A percentile compares a stretch with the other conserved stretches of the same genome.
phyloP scores from a whole-genome alignment of 345 rosid genomes.

The Carallia pectinifolia region DNA sequence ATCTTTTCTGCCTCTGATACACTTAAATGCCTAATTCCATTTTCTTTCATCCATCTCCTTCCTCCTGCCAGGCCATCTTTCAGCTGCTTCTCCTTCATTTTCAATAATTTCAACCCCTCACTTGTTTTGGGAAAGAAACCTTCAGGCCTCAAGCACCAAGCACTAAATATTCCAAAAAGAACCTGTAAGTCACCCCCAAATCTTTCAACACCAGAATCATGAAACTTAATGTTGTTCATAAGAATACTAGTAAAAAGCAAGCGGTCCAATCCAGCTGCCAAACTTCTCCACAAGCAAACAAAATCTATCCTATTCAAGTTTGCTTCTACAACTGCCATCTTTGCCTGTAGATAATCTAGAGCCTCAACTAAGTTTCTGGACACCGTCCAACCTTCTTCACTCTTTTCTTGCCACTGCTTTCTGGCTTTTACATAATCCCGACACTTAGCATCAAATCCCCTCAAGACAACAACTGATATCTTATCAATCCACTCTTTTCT shows the following conservation, averaged over 20 bases:
- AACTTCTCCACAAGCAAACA: conserved; percentile 65
- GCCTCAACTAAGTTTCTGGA: conserved; percentile 65
- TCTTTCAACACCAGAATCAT: conserved; percentile 57
- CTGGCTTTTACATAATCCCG: conserved; percentile 76
- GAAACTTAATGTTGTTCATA: conserved; percentile 59
- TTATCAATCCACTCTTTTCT: conserved; percentile 78
- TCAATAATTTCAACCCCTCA: conserved; percentile 62
- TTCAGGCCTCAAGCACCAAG: conserved; percentile 85
- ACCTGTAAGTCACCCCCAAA: conserved; percentile 58
- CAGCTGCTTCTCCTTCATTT: conserved; percentile 59
- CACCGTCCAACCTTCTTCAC: conserved; percentile 67
- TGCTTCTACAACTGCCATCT: conserved; percentile 55
- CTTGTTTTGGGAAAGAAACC: conserved; percentile 69
- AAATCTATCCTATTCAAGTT: conserved; percentile 66
- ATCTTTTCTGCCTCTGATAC: conserved; percentile 62
- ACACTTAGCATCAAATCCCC: conserved; percentile 76
- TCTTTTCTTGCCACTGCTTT: conserved; percentile 79
- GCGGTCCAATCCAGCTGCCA: conserved; percentile 67
- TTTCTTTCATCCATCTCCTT: conserved; percentile 53
- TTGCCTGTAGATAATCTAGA: conserved; percentile 73
- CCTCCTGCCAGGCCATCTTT: conserved; percentile 38
- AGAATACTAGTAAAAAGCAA: conserved; percentile 57
- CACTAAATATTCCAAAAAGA: conserved; percentile 63
- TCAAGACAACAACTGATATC: conserved; percentile 62
- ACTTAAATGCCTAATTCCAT: conserved; percentile 57